Evolutionary conservation across 1,139 yeast species (phyloP).

Genomic region (Pichia norvegensis): DNA sequence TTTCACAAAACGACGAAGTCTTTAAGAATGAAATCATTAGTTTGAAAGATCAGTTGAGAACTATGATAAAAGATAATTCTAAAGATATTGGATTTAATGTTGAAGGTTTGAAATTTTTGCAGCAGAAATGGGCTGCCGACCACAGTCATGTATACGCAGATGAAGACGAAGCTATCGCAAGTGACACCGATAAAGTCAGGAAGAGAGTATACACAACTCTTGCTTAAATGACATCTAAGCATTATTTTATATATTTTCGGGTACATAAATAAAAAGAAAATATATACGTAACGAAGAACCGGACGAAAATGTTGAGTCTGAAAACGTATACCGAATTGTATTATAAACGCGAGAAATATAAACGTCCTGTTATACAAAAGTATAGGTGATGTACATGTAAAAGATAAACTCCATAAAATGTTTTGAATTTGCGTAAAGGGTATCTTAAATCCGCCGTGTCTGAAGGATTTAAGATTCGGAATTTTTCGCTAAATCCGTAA

Average conservation of each 20-base stretch:
- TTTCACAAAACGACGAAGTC: slow-evolving; percentile 55
- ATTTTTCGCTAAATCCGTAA: neutral
- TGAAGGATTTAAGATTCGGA: neutral
- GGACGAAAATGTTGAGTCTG: too few relatives aligned
- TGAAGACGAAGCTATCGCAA: slow-evolving; percentile 38
- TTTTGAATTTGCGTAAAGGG: too few relatives aligned
- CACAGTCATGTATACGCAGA: slow-evolving; percentile 73
- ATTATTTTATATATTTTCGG: too few relatives aligned
- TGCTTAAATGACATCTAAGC: slow-evolving; percentile 20
- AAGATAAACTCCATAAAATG: too few relatives aligned
- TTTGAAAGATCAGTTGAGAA: slow-evolving; percentile 51
- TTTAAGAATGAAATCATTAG: slow-evolving; percentile 51
- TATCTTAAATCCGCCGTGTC: neutral
- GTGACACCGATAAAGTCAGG: slow-evolving; percentile 30
- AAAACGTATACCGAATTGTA: too few relatives aligned
- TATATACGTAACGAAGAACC: too few relatives aligned
- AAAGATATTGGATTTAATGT: slow-evolving; percentile 76
- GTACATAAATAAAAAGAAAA: too few relatives aligned
- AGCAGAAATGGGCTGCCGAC: slow-evolving; percentile 68
- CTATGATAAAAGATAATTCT: slow-evolving; percentile 43
- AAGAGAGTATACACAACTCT: slow-evolving; percentile 57
- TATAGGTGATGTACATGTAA: too few relatives aligned
- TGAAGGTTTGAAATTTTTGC: slow-evolving; percentile 69
- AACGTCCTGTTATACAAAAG: too few relatives aligned
- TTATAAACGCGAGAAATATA: too few relatives aligned